Conservation (phyloP, 257 asterid species). For the Solanum ossicruentum region DNA sequence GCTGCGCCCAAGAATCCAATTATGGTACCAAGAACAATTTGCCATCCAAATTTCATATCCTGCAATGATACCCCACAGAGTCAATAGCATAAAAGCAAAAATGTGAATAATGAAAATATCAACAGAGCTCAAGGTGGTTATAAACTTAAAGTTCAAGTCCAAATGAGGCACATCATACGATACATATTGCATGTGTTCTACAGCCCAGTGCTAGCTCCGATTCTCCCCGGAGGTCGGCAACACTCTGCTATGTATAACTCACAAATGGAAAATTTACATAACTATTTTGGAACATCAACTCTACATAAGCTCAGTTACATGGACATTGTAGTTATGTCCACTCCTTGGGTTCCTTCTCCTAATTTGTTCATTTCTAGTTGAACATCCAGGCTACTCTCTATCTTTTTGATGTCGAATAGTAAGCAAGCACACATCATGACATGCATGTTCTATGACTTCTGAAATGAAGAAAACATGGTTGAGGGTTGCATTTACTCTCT, state of each 20-base stretch:
- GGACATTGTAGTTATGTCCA: background rate
- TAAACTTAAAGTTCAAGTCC: background rate
- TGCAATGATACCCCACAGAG: constrained; percentile 10
- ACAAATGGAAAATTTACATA: background rate
- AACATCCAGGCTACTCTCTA: background rate
- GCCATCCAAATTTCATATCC: constrained; percentile 77
- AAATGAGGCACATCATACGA: background rate
- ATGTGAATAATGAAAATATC: too few relatives aligned
- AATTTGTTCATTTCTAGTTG: background rate
- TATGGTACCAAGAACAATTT: constrained; percentile 52
- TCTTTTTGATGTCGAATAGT: background rate
- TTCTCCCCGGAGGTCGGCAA: background rate
- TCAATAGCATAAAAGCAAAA: background rate
- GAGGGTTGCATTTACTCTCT: background rate
- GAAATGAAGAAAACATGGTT: background rate
- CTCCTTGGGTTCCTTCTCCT: background rate
- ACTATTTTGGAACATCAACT: background rate
- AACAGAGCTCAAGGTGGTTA: background rate
- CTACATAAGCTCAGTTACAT: background rate
- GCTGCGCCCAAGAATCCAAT: constrained; percentile 96
- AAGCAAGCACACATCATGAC: background rate
- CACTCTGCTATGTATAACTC: background rate
- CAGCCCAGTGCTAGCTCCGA: background rate
- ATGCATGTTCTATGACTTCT: background rate
- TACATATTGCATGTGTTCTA: background rate